A percentile compares a stretch with the other conserved stretches of the same genome.
Evolutionary conservation across 2,329 filamentous ascomycete genomes (phyloP).

Genomic region (Aquanectria penicillioides): DNA sequence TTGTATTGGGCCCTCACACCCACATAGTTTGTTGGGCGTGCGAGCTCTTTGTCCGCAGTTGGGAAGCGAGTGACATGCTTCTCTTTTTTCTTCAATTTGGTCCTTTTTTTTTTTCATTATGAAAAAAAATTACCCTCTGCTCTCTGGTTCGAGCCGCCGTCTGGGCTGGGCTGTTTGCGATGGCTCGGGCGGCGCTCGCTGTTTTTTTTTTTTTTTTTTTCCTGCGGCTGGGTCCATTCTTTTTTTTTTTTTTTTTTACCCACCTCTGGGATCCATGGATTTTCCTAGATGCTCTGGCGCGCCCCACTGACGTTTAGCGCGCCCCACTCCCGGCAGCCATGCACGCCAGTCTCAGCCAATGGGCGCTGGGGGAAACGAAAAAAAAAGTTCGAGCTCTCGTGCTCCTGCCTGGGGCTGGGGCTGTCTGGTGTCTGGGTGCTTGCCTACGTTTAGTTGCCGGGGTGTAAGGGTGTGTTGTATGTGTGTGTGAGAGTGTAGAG

Average conservation of each 20-base stretch:
- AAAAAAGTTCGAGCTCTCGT: conserved; percentile 52
- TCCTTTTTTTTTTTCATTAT: conserved; percentile 1
- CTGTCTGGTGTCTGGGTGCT: conserved; percentile 28
- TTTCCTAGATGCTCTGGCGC: conserved; percentile 25
- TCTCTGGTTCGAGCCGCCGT: conserved; percentile 6
- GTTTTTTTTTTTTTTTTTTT: conserved; percentile 21
- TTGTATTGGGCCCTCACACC: conserved; percentile 17
- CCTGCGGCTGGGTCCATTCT: conserved; percentile 30
- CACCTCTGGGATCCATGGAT: conserved; percentile 28
- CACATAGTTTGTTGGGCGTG: conserved; percentile 33
- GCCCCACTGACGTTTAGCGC: conserved; percentile 46
- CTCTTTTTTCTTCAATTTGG: conserved; percentile 17
- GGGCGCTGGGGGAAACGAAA: conserved; percentile 43
- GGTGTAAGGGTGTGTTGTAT: not conserved
- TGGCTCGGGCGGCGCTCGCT: conserved; percentile 17
- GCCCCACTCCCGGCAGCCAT: conserved; percentile 48
- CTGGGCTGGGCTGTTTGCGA: not conserved
- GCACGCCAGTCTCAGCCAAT: conserved; percentile 48
- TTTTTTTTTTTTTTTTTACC: conserved; percentile 6
- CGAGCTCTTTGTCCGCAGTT: conserved; percentile 21
- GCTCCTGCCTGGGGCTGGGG: conserved; percentile 37
- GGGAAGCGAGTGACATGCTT: conserved; percentile 8
- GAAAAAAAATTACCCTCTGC: not conserved
- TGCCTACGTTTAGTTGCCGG: conserved; percentile 12
- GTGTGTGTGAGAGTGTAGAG: not conserved